Percentiles rank a stretch among this genome's conserved stretches.
These are phyloP conservation scores for Amanita subjunquillea DNA, from an alignment of 768 basidiomycete genomes.

Conservation along the genomic window DNA sequence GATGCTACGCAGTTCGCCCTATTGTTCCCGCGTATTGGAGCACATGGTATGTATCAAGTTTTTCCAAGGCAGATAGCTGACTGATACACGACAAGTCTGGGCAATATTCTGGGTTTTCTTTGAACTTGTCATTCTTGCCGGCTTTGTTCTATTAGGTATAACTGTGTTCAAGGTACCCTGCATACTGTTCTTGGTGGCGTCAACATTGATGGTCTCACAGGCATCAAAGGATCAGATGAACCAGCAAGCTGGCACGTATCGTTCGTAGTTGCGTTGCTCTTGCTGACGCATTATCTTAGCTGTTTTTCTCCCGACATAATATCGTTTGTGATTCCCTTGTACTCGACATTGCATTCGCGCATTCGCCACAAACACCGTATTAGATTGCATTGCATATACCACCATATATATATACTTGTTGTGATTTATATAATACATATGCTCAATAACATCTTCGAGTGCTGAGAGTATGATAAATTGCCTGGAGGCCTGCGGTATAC, in stretches of 20 bases:
- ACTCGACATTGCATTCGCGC: neutral
- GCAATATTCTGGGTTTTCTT: constrained; percentile 80
- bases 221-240: constrained; percentile 45
- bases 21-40: constrained; percentile 56
- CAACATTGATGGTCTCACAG: neutral
- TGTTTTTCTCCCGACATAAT: constrained; percentile 5
- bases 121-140: constrained; percentile 61
- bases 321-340: neutral
- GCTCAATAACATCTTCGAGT: no score
- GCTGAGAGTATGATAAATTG: neutral
- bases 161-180: constrained; percentile 64
- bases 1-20: constrained; percentile 85
- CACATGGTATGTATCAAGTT: constrained; percentile 47
- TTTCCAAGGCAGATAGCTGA: neutral
- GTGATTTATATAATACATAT: no score
- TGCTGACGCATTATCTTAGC: constrained; percentile 7
- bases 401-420: no score
- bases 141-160: constrained; percentile 75
- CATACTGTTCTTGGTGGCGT: neutral
- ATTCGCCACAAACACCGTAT: neutral
- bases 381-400: no score
- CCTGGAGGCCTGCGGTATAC: neutral
- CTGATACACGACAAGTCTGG: constrained; percentile 50
- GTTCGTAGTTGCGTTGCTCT: neutral
- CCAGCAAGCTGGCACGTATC: constrained; percentile 53